phyloP scores from a whole-genome alignment of 768 basidiomycete genomes.

The Rhizopogon roseolus region DNA sequence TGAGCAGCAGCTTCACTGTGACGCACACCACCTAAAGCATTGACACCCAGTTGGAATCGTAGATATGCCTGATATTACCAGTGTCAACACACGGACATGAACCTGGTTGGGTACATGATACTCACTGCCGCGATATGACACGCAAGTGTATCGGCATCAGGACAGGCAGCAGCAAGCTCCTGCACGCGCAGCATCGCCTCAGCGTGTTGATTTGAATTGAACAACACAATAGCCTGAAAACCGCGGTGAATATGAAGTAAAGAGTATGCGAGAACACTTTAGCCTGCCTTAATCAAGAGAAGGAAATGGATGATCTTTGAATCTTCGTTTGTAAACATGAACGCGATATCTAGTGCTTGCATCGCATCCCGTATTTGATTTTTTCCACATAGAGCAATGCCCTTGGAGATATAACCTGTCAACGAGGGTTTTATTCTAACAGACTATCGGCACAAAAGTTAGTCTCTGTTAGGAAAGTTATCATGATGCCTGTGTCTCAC shows the following conservation, averaged over 20 bases:
- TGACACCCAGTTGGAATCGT: neutral
- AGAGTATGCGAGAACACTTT: neutral
- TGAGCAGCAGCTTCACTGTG: neutral
- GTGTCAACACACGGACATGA: too few species aligned
- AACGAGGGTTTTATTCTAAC: neutral
- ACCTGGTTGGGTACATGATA: neutral
- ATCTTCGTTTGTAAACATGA: neutral
- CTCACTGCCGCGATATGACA: neutral
- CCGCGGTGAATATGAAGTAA: neutral
- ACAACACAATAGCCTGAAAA: neutral
- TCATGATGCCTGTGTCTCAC: neutral
- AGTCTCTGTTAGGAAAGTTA: neutral
- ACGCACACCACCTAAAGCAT: neutral
- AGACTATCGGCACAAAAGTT: neutral
- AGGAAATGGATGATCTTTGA: neutral
- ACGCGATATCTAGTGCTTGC: neutral
- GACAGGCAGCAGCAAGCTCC: neutral
- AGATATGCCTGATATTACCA: neutral
- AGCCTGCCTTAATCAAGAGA: neutral
- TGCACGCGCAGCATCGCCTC: neutral
- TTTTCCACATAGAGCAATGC: neutral
- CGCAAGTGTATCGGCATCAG: neutral
- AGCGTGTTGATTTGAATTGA: neutral
- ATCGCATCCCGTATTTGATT: neutral
- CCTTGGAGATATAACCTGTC: neutral